These are phyloP conservation scores for Salix koriyanagi DNA, from an alignment of 345 rosid species.

Conservation along the genomic window DNA sequence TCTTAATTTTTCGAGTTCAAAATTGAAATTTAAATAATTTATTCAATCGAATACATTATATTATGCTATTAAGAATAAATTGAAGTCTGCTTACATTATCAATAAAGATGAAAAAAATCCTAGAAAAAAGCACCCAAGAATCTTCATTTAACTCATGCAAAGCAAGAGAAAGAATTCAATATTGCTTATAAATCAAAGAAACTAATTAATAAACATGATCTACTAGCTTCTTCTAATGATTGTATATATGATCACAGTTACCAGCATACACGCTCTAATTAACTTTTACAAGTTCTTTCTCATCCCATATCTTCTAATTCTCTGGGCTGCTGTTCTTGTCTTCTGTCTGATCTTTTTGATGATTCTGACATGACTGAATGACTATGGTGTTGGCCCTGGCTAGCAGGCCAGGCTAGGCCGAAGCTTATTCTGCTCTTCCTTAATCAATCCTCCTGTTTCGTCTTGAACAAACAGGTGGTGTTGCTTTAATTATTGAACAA, in stretches of 20 bases:
- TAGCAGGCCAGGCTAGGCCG: background rate
- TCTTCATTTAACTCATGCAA: background rate
- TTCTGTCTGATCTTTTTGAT: background rate
- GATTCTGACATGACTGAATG: background rate
- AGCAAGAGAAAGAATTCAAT: background rate
- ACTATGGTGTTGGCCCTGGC: background rate
- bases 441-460: slow-evolving; percentile 23
- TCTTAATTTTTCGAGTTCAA: too few species aligned
- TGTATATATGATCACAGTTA: background rate
- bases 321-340: background rate
- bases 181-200: background rate
- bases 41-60: too few species aligned
- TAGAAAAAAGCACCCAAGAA: background rate
- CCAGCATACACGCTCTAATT: background rate
- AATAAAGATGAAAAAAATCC: background rate
- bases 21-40: too few species aligned
- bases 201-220: background rate
- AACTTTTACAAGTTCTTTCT: background rate
- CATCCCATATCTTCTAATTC: background rate
- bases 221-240: background rate
- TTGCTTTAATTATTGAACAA: slow-evolving; percentile 30
- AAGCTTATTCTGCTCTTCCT: slow-evolving; percentile 28
- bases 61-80: background rate
- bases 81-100: background rate
- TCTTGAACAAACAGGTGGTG: slow-evolving; percentile 30